These are phyloP conservation scores for Trametes sanguinea DNA, from an alignment of 768 basidiomycete species.

Conservation along the genomic window DNA sequence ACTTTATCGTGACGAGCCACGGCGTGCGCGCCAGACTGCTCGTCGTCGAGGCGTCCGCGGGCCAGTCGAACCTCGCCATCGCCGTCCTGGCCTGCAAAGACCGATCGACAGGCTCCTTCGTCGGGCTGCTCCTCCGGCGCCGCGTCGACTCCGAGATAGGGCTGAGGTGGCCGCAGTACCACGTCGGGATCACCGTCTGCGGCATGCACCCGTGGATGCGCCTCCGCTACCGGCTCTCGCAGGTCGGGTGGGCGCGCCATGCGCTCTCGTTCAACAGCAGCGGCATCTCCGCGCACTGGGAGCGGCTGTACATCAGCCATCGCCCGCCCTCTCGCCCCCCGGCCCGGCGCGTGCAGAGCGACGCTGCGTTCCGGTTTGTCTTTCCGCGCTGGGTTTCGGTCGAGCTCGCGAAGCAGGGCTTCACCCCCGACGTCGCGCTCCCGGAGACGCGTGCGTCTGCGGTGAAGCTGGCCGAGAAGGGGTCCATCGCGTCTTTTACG, in stretches of 20 bases:
- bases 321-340: conserved; percentile 16
- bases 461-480: background rate
- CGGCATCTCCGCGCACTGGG: conserved; percentile 14
- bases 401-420: conserved; percentile 17
- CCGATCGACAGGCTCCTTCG: conserved; percentile 5
- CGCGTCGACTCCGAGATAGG: background rate
- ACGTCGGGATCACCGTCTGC: conserved; percentile 12
- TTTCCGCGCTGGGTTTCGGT: conserved; percentile 17
- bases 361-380: conserved; percentile 2
- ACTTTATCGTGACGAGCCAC: conserved; percentile 13
- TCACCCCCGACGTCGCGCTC: background rate
- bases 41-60: conserved; percentile 8
- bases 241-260: conserved; percentile 12
- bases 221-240: conserved; percentile 17
- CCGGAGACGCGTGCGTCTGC: background rate
- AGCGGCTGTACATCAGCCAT: conserved; percentile 17
- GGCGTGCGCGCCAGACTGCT: conserved; percentile 14
- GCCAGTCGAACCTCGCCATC: conserved; percentile 6
- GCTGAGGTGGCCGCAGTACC: conserved; percentile 13
- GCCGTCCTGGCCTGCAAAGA: conserved; percentile 16
- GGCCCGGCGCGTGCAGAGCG: too few species aligned
- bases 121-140: conserved; percentile 19
- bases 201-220: conserved; percentile 10
- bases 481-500: background rate
- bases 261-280: conserved; percentile 7